Percentiles rank a stretch among this genome's conserved stretches.
Conservation (phyloP, 352 stramenopile genomes). For the Phytophthora pisi region DNA sequence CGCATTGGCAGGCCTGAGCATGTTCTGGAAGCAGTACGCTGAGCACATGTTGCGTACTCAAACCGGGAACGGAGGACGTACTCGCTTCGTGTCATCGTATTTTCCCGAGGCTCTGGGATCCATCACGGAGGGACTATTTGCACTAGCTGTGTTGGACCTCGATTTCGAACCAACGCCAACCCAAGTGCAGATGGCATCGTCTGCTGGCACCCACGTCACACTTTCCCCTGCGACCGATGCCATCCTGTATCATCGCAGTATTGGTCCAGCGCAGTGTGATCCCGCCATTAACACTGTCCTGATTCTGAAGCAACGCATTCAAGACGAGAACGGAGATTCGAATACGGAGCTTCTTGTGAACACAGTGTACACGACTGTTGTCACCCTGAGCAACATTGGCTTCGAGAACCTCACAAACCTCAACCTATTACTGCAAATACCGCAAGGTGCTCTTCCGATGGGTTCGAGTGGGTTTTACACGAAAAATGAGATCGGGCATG, state of each 20-base stretch:
- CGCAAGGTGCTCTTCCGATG: constrained; percentile 58
- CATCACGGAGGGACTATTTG: constrained; percentile 60
- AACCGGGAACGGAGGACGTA: neutral
- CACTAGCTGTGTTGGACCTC: constrained; percentile 60
- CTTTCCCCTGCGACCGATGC: constrained; percentile 27
- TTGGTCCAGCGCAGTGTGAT: constrained; percentile 30
- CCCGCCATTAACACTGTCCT: constrained; percentile 42
- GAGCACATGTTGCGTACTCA: constrained; percentile 30
- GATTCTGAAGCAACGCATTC: constrained; percentile 58
- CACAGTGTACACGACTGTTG: constrained; percentile 51
- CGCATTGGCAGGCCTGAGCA: constrained; percentile 45
- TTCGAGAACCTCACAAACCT: constrained; percentile 34
- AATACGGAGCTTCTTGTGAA: constrained; percentile 54
- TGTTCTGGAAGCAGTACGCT: constrained; percentile 72
- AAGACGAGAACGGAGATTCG: constrained; percentile 30
- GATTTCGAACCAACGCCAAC: constrained; percentile 22
- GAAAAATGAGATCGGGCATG: constrained; percentile 43
- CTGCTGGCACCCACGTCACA: constrained; percentile 15
- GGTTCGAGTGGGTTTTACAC: constrained; percentile 49
- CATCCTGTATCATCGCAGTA: constrained; percentile 62
- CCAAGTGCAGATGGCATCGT: constrained; percentile 24
- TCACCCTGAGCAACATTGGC: constrained; percentile 68
- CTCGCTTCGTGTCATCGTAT: constrained; percentile 59
- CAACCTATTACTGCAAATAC: constrained; percentile 72
- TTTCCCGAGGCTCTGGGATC: constrained; percentile 54